These are phyloP conservation scores for Candida bentonensis DNA, from an alignment of 805 yeast species.

Conservation along the genomic window DNA sequence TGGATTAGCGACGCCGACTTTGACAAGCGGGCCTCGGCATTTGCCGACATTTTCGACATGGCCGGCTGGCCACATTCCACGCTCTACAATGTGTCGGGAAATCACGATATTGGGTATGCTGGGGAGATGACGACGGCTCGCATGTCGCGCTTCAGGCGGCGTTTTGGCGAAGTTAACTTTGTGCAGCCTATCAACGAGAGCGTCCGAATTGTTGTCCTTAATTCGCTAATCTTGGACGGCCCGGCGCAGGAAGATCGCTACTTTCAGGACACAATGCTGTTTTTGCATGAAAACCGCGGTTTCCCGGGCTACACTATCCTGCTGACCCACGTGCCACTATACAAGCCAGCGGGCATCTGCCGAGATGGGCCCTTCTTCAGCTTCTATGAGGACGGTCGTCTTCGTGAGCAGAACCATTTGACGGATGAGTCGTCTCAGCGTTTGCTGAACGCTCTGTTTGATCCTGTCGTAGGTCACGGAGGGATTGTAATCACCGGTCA, in stretches of 20 bases:
- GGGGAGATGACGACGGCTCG: constrained; percentile 93
- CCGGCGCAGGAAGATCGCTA: constrained; percentile 72
- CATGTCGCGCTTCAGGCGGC: constrained; percentile 55
- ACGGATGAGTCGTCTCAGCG: constrained; percentile 49
- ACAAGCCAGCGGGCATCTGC: constrained; percentile 70
- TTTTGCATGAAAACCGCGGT: constrained; percentile 39
- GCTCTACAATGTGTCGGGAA: constrained; percentile 78
- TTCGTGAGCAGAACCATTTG: constrained; percentile 80
- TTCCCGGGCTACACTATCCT: constrained; percentile 72
- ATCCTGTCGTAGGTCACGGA: constrained; percentile 20
- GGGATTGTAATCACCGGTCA: constrained; percentile 89
- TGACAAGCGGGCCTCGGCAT: constrained; percentile 62
- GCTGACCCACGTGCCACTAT: constrained; percentile 81
- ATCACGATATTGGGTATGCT: constrained; percentile 90
- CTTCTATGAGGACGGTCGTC: constrained; percentile 46
- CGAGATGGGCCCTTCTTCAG: constrained; percentile 68
- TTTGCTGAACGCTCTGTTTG: constrained; percentile 58
- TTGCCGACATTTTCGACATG: constrained; percentile 17
- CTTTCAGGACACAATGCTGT: constrained; percentile 53
- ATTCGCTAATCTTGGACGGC: constrained; percentile 76
- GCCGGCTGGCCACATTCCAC: constrained; percentile 3
- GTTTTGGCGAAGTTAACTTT: constrained; percentile 78
- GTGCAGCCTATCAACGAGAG: constrained; percentile 54
- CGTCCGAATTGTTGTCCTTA: constrained; percentile 73
- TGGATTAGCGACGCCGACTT: constrained; percentile 89